Base-by-base conservation (phyloP, 129 eudicot genomes). In the Heracleum sosnowskyi region DNA sequence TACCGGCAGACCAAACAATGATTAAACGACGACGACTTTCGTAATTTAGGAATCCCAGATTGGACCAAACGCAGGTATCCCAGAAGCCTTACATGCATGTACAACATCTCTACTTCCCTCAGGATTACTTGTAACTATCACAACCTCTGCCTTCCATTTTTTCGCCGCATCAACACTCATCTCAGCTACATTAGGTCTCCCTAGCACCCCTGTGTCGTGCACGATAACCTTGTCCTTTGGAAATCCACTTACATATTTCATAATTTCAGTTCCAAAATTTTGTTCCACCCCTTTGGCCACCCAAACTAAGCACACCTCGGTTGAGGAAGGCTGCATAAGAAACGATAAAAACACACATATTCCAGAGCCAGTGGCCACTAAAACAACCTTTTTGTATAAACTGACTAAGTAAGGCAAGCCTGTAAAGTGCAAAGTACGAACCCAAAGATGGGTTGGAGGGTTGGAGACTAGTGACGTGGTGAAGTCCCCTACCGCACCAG, bases 91-190 rank as follows among this genome's bases (percentile, higher is more conserved):
- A 11, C 60, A 73, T 41, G 77, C 77, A 73, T 44, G n/a, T 8
- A 73, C 60, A 44, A 44, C 76, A 42, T 73, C 55, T 42, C 24
- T 73, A 42, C 76, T 73, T 24, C 77, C 77, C 13, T 28, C 57
- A 7, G 77, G 77, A 44, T 73, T 73, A 28, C 77, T 73, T 28
- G 77, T 73, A 44, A 73, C 77, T n/a, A 73, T 73, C 55, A 73
- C 77, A 26, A 73, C 77, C 57, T 73, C 57, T 6, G 77, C 77
- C 9, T 44, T 44, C 77, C 77, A 73, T 7, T 24, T 26, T 45
- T 28, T 42, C 8, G 77, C 39, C 17, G 37, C 39, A 4, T 73
- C 77, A 28, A 73, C 77, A 8, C 77, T 44, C 24, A 44, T 44
- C 60, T 42, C 34, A 17, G 77, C 57, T 13, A 44, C 77, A 73